Evolutionary conservation across 1,284 basidiomycete species (phyloP), one percentile per base, ranked within the genome.

Genomic region (Tilletiopsis washingtonensis): DNA sequence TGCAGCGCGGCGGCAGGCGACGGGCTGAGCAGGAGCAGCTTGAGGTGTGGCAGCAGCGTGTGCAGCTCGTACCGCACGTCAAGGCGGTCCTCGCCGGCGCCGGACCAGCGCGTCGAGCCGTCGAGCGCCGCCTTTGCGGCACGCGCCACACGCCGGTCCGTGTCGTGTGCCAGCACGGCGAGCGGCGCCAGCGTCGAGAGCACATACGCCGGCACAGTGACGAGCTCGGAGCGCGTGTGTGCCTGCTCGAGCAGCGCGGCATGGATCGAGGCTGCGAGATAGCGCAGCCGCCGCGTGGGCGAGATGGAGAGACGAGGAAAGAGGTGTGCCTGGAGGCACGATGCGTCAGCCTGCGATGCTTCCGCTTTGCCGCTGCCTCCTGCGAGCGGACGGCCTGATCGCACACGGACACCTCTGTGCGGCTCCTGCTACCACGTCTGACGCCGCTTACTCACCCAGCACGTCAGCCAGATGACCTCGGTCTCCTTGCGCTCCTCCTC

Each of bases 291-390:
- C 32, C 89, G 82, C 12, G 84, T 86, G 0, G 88, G 82, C 54
- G 91, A 86, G 17, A 88, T 77, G 40, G 91, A 82, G 9, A 96
- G 78, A 0, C 84, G 78, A 0, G 91, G 84, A 34, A 88, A 77
- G 73, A 94, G 88, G 74, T 94, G 88, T 34, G 88, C 75, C 89
- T 91, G 64, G 11, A n/a, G 7, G 15, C 20, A 24, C 3, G 36
- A 41, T 27, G 36, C 19, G n/a, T 21, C 44, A 43, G n/a, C n/a
- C n/a, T n/a, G n/a, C n/a, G n/a, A n/a, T n/a, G n/a, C n/a, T n/a
- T n/a, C n/a, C n/a, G n/a, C n/a, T n/a, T n/a, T n/a, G n/a, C n/a
- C n/a, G n/a, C n/a, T n/a, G n/a, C n/a, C n/a, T n/a, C n/a, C n/a
- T n/a, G n/a, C n/a, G n/a, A n/a, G n/a, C n/a, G n/a, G n/a, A n/a